Percentiles rank a stretch among this genome's conserved stretches.
Conservation (phyloP, 345 rosid genomes). For the Gossypium anomalum region DNA sequence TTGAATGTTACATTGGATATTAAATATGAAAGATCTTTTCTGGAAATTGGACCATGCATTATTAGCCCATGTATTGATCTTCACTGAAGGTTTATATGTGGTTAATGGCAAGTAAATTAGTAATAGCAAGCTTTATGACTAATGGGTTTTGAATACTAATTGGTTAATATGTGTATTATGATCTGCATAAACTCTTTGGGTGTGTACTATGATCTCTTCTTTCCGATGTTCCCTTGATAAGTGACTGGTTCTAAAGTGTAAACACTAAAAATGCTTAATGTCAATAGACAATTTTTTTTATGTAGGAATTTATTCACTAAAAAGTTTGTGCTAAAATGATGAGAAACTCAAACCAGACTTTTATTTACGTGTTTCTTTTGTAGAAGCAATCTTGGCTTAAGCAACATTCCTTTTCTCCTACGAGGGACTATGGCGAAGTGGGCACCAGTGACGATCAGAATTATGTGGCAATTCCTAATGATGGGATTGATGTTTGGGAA, state of each 20-base stretch:
- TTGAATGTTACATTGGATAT: background rate
- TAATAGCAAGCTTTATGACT: background rate
- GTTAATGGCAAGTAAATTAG: background rate
- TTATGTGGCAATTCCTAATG: slow-evolving; percentile 78
- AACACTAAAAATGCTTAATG: background rate
- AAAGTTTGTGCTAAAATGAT: background rate
- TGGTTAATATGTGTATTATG: background rate
- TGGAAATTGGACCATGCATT: background rate
- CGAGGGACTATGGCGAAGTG: slow-evolving; percentile 35
- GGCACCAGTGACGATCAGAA: slow-evolving; percentile 28
- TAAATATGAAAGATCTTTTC: background rate
- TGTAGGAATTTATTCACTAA: background rate
- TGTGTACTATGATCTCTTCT: background rate
- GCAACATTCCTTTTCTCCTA: slow-evolving; percentile 44
- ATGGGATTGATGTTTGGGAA: slow-evolving; percentile 98
- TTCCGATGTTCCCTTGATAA: background rate
- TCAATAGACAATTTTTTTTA: background rate
- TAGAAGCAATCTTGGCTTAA: slow-evolving; percentile 57
- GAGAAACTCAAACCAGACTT: background rate
- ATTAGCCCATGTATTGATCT: background rate
- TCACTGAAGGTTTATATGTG: background rate
- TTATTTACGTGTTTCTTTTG: slow-evolving; percentile 21
- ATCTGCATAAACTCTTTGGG: background rate
- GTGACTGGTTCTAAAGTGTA: background rate
- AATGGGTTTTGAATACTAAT: background rate